phyloP scores from a whole-genome alignment of 345 rosid genomes.

The Populus simonii region DNA sequence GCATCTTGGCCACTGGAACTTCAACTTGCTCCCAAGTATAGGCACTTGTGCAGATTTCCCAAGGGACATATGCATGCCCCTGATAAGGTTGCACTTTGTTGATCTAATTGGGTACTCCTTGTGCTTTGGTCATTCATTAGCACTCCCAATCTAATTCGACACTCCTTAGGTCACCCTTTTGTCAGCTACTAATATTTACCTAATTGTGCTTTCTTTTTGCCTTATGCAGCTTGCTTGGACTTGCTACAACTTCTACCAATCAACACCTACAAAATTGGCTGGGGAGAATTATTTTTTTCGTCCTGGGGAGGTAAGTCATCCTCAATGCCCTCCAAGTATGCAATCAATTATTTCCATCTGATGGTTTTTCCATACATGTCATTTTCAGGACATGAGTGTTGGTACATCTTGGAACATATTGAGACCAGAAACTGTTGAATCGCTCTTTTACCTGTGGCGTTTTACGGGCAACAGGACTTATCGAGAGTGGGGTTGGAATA shows the following conservation, averaged over 20 bases:
- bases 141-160: not conserved
- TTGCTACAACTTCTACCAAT: constrained; percentile 93
- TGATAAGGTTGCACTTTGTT: not conserved
- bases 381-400: constrained; percentile 84
- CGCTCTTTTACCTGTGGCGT: constrained; percentile 93
- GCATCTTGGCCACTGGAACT: not conserved
- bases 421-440: constrained; percentile 96
- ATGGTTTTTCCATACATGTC: not conserved
- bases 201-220: not conserved
- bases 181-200: not conserved
- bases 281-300: constrained; percentile 94
- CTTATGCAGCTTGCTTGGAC: constrained; percentile 90
- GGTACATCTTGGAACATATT: constrained; percentile 97
- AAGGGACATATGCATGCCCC: not conserved
- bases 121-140: not conserved
- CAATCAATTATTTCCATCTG: not conserved
- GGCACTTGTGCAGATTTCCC: too few species aligned
- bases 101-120: not conserved
- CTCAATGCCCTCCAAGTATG: not conserved
- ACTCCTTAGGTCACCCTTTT: not conserved
- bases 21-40: too few species aligned
- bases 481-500: constrained; percentile 99
- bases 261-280: constrained; percentile 87
- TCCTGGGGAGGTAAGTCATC: constrained; percentile 54
- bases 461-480: constrained; percentile 90